Evolutionary conservation across 177 flowering plant species (phyloP), one percentile per base, ranked within the genome.

Genomic region (Telopea speciosissima): DNA sequence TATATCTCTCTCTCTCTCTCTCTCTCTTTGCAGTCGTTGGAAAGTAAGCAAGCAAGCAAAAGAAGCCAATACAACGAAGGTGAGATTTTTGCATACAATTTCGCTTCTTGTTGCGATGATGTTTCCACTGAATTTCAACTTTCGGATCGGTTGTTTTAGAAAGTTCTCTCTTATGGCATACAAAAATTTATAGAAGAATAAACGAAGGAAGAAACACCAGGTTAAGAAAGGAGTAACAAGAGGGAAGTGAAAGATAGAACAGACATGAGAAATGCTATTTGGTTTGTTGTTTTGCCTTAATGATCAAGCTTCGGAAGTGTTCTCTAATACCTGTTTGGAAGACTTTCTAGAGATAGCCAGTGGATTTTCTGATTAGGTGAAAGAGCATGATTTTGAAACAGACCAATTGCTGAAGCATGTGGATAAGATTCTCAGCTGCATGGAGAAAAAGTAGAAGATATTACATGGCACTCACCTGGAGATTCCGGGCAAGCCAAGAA

Each of bases 281-380:
- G 14, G 49, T 44, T 44, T 13, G 49, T 44, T 44, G 6, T 44
- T 44, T 9, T 28, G 31, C 49, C 49, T 44, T 8, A n/a, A 44
- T 45, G 28, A 60, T 0, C 16, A 42, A 56, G 44, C 45, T 22
- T 60, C 10, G 9, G 24, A 23, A 44, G 44, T 12, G 19, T 70
- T 3, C 59, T 40, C 11, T n/a, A 24, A 8, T 80, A 92, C 97
- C 89, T 90, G 86, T 92, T 95, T 59, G 96, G 90, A 70, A 92
- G 89, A 75, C 97, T 97, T 79, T 91, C 97, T 40, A 92, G 71
- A 66, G 97, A 92, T 79, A 91, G 82, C 97, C 99, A 91, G 70
- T 95, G 99, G 69, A 95, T 92, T 81, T 95, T 95, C 79, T 90
- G 97, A 81, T 95, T 95, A 8, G 89, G 59, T 54, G 19, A 54